Conservation (phyloP, 1,139 yeast species). For the Magnusiomyces tetraspermus region DNA sequence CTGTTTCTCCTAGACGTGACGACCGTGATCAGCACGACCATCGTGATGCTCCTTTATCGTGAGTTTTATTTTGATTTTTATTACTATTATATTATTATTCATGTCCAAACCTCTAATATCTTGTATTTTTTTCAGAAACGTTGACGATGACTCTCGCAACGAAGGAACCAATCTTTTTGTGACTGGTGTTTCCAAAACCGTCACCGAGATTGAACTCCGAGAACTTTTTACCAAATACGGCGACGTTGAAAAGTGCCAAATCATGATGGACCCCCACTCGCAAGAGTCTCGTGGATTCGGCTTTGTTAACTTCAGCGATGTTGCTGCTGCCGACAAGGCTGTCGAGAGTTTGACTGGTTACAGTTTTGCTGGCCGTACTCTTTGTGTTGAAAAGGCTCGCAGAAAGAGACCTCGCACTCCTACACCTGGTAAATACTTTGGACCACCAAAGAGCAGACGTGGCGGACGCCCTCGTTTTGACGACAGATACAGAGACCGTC, state of each 20-base stretch:
- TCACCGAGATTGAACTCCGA: conserved; percentile 28
- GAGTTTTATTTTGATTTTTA: neutral
- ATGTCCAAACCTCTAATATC: no score
- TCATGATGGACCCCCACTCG: conserved; percentile 35
- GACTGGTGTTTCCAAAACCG: conserved; percentile 31
- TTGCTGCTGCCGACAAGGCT: conserved; percentile 31
- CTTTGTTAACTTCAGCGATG: conserved; percentile 31
- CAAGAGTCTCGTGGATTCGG: conserved; percentile 35
- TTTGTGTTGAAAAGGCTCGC: conserved; percentile 32
- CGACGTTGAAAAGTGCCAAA: conserved; percentile 30
- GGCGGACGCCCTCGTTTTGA: conserved; percentile 18
- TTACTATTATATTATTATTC: neutral
- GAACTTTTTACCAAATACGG: conserved; percentile 32
- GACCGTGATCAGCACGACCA: conserved; percentile 6
- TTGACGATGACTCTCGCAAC: conserved; percentile 24
- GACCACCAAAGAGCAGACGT: conserved; percentile 32
- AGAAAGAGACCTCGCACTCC: conserved; percentile 35
- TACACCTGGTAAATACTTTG: conserved; percentile 36
- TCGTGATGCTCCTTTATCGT: conserved; percentile 4
- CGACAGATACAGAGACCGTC: conserved; percentile 17
- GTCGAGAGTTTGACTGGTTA: conserved; percentile 28
- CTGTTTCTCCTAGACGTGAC: conserved; percentile 22
- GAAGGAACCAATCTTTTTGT: conserved; percentile 35
- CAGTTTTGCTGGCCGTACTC: conserved; percentile 28
- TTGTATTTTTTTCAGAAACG: neutral